Conservation (phyloP, 768 basidiomycete genomes). For the Royoungia palumana region DNA sequence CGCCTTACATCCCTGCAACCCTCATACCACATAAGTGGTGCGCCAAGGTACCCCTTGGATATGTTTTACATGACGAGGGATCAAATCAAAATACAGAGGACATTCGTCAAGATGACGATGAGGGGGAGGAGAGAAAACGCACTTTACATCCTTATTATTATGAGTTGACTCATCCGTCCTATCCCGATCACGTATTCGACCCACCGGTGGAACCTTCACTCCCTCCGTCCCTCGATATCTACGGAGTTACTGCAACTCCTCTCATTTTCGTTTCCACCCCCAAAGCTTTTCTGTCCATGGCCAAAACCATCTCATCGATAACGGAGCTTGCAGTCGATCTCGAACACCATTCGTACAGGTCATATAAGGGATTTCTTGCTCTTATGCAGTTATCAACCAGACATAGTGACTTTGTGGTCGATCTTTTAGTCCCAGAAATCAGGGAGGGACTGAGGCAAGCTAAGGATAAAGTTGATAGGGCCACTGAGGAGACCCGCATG, state of each 20-base stretch:
- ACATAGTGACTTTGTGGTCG: constrained; percentile 83
- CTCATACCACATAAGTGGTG: constrained; percentile 73
- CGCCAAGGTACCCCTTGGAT: constrained; percentile 78
- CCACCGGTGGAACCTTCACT: constrained; percentile 45
- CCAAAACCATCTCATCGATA: constrained; percentile 60
- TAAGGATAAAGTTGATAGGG: constrained; percentile 36
- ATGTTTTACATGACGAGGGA: constrained; percentile 39
- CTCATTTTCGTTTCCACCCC: constrained; percentile 69
- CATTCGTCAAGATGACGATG: constrained; percentile 14
- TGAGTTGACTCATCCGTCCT: constrained; percentile 73
- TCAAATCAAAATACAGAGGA: constrained; percentile 19
- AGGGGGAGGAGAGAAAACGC: constrained; percentile 22
- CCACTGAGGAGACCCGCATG: constrained; percentile 13
- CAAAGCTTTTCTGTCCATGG: constrained; percentile 55
- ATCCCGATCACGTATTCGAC: constrained; percentile 67
- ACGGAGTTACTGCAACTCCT: constrained; percentile 33
- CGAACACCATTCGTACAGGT: constrained; percentile 88
- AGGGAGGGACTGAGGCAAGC: constrained; percentile 69
- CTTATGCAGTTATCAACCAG: constrained; percentile 90
- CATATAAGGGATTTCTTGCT: constrained; percentile 85
- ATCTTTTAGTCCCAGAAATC: constrained; percentile 59
- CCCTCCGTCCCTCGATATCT: constrained; percentile 59
- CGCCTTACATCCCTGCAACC: constrained; percentile 60
- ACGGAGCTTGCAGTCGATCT: constrained; percentile 89
- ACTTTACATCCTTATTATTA: constrained; percentile 77